Evolutionary conservation across 106 monocot species (phyloP).

Genomic region (Alisma plantagoaquatica): DNA sequence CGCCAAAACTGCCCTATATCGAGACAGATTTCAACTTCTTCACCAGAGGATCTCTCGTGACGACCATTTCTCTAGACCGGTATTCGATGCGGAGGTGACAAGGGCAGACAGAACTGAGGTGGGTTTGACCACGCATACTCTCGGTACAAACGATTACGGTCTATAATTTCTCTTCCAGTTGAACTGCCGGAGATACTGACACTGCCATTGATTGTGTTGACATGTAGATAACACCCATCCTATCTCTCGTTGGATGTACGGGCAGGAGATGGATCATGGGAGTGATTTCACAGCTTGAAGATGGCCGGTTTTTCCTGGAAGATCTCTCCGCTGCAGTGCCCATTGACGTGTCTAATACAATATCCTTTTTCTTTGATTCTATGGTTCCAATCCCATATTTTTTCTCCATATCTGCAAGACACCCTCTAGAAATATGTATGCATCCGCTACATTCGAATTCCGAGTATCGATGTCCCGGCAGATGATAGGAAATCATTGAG

Average conservation of each 20-base stretch:
- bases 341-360: conserved; percentile 80
- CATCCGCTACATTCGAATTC: too few relatives aligned
- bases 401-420: too few relatives aligned
- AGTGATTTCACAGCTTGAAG: conserved; percentile 92
- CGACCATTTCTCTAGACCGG: conserved; percentile 71
- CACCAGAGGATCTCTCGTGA: conserved; percentile 86
- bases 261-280: conserved; percentile 97
- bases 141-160: too few relatives aligned
- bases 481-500: too few relatives aligned
- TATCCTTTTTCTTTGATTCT: conserved; percentile 95
- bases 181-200: too few relatives aligned
- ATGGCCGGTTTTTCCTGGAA: conserved; percentile 86
- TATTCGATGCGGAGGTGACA: conserved; percentile 45
- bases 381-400: too few relatives aligned
- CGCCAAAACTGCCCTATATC: conserved; percentile 71
- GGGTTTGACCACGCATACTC: too few relatives aligned
- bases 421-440: too few relatives aligned
- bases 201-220: conserved; percentile 1
- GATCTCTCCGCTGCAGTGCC: conserved; percentile 87
- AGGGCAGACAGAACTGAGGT: conserved; percentile 67
- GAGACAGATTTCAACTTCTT: conserved; percentile 75
- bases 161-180: too few relatives aligned
- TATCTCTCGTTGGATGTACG: conserved; percentile 77
- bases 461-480: too few relatives aligned
- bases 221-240: conserved; percentile 79